These are phyloP conservation scores for Trichoderma gamsii DNA, from an alignment of 495 filamentous ascomycete genomes.

Conservation along the genomic window DNA sequence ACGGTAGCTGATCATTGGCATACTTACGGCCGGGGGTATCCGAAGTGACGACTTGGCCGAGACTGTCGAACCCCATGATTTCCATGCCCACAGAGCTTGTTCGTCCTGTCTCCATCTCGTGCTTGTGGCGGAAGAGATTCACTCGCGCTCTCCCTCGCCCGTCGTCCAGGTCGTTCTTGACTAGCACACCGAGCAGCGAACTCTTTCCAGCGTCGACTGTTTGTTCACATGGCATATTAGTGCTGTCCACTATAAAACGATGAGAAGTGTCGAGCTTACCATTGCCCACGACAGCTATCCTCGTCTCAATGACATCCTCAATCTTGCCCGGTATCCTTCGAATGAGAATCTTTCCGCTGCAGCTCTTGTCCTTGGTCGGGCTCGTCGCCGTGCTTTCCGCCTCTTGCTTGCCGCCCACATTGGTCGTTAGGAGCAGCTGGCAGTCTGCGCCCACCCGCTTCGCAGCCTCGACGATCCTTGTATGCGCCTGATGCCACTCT, in stretches of 20 bases:
- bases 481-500: slow-evolving; percentile 73
- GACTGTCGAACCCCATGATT: slow-evolving; percentile 95
- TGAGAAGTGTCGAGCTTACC: slow-evolving; percentile 36
- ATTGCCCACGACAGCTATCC: slow-evolving; percentile 95
- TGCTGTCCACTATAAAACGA: no score
- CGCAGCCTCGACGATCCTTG: slow-evolving; percentile 60
- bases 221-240: slow-evolving; percentile 7
- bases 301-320: slow-evolving; percentile 89
- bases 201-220: slow-evolving; percentile 92
- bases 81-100: slow-evolving; percentile 98
- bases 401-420: slow-evolving; percentile 75
- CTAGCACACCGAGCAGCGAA: slow-evolving; percentile 92
- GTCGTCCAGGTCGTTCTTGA: slow-evolving; percentile 93
- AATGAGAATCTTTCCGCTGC: slow-evolving; percentile 77
- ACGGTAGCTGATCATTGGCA: no score
- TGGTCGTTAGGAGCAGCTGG: slow-evolving; percentile 76
- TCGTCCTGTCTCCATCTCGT: slow-evolving; percentile 90
- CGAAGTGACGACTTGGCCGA: slow-evolving; percentile 75
- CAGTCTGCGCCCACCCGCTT: slow-evolving; percentile 64
- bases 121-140: slow-evolving; percentile 96
- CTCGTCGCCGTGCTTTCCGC: slow-evolving; percentile 42
- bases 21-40: slow-evolving; percentile 71
- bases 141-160: slow-evolving; percentile 89
- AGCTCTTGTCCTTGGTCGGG: slow-evolving; percentile 60
- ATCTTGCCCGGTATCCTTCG: slow-evolving; percentile 64